Percentiles rank a stretch among this genome's conserved stretches.
Conservation (phyloP, 164 flowering plant genomes). For the Berberis vulgaris region DNA sequence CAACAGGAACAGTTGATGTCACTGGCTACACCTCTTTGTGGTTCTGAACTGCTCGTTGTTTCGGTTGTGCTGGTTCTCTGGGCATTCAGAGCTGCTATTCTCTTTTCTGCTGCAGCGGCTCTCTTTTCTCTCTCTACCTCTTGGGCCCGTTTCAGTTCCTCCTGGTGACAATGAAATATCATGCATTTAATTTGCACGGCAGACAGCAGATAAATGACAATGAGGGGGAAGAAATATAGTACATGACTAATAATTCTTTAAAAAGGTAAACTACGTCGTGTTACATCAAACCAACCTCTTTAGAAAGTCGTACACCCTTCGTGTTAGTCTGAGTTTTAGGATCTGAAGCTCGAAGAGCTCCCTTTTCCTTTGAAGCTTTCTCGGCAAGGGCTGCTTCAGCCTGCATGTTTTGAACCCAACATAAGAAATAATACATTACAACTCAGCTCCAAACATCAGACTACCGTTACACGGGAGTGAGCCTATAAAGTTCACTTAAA, state of each 20-base stretch:
- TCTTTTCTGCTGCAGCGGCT: constrained; percentile 94
- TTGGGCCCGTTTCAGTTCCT: constrained; percentile 44
- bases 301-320: constrained; percentile 28
- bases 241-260: not conserved
- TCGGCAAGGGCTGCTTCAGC: constrained; percentile 38
- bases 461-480: too few species aligned
- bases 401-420: constrained; percentile 20
- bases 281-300: constrained; percentile 43
- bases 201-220: not conserved
- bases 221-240: not conserved
- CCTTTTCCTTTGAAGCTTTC: constrained; percentile 16
- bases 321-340: constrained; percentile 21
- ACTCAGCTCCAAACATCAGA: too few species aligned
- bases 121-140: constrained; percentile 85
- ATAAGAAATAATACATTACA: not conserved
- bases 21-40: constrained; percentile 15
- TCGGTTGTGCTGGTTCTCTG: constrained; percentile 16
- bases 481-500: too few species aligned
- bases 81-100: constrained; percentile 50
- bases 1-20: constrained; percentile 69
- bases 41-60: constrained; percentile 15
- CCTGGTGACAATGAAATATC: constrained; percentile 26
- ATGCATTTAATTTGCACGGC: not conserved
- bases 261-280: not conserved
- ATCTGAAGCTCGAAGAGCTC: constrained; percentile 18